Evolutionary conservation across 208 protist genomes (phyloP).

Genomic region (Trypanosoma scelopori): DNA sequence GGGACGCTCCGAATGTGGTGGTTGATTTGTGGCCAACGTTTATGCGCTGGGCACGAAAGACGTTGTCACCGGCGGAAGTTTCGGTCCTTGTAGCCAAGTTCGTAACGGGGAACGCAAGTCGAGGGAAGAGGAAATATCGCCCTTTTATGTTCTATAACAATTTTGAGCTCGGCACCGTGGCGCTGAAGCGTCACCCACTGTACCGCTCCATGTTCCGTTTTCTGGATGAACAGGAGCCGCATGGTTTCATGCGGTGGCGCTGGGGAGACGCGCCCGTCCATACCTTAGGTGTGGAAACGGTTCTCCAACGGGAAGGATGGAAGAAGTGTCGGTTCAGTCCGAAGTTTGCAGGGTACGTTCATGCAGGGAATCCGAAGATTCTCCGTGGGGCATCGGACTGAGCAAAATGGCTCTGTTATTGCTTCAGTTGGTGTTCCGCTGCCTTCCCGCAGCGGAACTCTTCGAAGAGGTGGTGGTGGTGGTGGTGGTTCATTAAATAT

Average conservation of each 20-base stretch:
- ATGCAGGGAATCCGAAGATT: no score
- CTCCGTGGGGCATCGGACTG: no score
- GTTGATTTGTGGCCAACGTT: no score
- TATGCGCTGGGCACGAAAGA: neutral
- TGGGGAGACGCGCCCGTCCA: neutral
- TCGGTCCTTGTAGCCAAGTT: neutral
- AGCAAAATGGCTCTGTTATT: no score
- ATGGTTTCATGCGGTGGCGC: neutral
- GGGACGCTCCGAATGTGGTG: no score
- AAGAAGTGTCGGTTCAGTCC: neutral
- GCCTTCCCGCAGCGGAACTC: no score
- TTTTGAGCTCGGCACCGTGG: neutral
- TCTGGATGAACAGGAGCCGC: neutral
- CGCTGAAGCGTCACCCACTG: neutral
- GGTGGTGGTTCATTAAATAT: no score
- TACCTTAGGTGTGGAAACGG: neutral
- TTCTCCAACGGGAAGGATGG: neutral
- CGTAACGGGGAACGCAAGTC: neutral
- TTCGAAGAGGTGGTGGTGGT: no score
- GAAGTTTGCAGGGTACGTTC: constrained; percentile 41
- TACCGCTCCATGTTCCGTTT: neutral
- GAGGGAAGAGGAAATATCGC: neutral
- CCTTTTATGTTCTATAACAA: neutral
- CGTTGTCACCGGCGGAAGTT: neutral
- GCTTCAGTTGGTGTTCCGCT: no score